Conservation (phyloP, 2,329 filamentous ascomycete species). For the Paecilomyces dactylethromorphus region DNA sequence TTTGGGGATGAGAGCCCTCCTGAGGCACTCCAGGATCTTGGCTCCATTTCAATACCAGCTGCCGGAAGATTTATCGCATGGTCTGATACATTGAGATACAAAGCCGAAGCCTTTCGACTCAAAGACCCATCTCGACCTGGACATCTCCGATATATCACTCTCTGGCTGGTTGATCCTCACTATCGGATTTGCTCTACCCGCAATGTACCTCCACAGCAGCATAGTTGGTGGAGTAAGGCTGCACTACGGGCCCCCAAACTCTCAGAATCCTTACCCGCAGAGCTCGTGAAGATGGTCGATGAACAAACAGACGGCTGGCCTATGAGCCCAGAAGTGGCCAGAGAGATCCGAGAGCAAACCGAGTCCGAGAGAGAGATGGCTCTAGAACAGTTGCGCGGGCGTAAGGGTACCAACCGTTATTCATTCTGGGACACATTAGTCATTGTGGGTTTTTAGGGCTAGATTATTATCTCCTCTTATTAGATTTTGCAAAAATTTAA, state of each 20-base stretch:
- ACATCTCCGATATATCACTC: constrained; percentile 9
- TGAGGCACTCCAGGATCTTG: background rate
- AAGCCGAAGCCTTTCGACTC: constrained; percentile 5
- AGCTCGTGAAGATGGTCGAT: background rate
- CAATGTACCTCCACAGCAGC: constrained; percentile 13
- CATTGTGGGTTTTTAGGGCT: background rate
- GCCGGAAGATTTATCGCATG: constrained; percentile 6
- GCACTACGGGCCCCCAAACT: background rate
- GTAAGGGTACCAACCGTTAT: background rate
- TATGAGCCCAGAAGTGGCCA: background rate
- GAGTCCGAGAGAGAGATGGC: background rate
- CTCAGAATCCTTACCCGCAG: background rate
- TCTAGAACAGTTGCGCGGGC: background rate
- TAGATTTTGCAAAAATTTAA: too few species aligned
- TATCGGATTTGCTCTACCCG: constrained; percentile 10
- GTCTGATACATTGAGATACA: constrained; percentile 9
- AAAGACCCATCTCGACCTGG: constrained; percentile 7
- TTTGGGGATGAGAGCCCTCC: background rate
- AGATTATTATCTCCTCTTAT: background rate
- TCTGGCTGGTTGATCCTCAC: constrained; percentile 13
- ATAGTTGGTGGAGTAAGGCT: constrained; percentile 3
- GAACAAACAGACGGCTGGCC: background rate
- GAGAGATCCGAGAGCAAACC: background rate
- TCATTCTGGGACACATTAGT: background rate
- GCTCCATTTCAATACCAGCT: constrained; percentile 5